Evolutionary conservation across 2,329 filamentous ascomycete species (phyloP).

Genomic region (Pseudopyrenochaeta lycopersici): DNA sequence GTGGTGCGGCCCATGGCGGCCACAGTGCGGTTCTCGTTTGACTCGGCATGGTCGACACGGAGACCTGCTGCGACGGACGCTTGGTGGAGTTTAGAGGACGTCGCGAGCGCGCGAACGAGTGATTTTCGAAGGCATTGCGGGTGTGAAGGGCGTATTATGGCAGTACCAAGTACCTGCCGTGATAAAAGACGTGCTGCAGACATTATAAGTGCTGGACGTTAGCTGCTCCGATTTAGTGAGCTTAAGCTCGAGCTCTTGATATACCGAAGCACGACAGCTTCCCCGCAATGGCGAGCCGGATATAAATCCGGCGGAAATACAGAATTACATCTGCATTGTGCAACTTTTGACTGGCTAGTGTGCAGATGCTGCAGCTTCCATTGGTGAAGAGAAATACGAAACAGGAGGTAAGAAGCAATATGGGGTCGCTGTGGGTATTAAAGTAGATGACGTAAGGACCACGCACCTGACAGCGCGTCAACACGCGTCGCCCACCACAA

Average conservation of each 20-base stretch:
- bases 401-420: background rate
- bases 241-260: background rate
- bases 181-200: slow-evolving; percentile 9
- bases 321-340: background rate
- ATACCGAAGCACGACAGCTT: slow-evolving; percentile 2
- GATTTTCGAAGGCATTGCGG: background rate
- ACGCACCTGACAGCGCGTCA: background rate
- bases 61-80: slow-evolving; percentile 23
- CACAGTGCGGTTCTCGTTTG: slow-evolving; percentile 52
- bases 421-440: background rate
- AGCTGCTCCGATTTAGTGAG: background rate
- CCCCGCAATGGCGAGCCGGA: slow-evolving; percentile 9
- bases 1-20: slow-evolving; percentile 58
- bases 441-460: background rate
- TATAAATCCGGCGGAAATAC: background rate
- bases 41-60: slow-evolving; percentile 46
- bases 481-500: background rate
- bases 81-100: slow-evolving; percentile 19
- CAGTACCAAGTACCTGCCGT: background rate
- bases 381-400: too few species aligned
- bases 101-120: slow-evolving; percentile 15
- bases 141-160: background rate
- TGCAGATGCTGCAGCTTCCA: background rate
- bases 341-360: background rate
- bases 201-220: slow-evolving; percentile 14